Percentiles rank a stretch among this genome's conserved stretches.
phyloP scores from a whole-genome alignment of 2,329 filamentous ascomycete genomes.

The Trichophyton mentagrophytes region DNA sequence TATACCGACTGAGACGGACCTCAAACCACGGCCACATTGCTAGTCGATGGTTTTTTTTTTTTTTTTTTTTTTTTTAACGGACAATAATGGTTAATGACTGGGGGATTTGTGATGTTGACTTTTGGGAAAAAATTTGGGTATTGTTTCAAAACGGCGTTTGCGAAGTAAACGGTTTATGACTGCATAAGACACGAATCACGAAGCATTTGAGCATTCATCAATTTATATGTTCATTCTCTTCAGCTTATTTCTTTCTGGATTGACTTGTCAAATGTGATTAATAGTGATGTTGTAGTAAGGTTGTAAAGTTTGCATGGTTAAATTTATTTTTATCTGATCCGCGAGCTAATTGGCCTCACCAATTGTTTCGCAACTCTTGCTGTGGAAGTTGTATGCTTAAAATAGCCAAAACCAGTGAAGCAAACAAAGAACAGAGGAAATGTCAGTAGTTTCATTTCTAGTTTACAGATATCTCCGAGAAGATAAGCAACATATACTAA shows the following conservation, averaged over 20 bases:
- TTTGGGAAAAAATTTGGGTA: neutral
- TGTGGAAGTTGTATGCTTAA: too few species aligned
- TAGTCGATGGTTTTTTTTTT: neutral
- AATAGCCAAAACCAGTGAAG: neutral
- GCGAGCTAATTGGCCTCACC: too few species aligned
- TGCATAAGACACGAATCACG: neutral
- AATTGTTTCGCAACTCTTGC: too few species aligned
- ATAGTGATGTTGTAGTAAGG: neutral
- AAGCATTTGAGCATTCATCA: neutral
- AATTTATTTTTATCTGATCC: too few species aligned
- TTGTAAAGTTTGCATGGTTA: neutral
- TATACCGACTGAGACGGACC: conserved; percentile 2
- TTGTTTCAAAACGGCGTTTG: neutral
- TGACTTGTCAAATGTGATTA: neutral
- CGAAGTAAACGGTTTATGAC: neutral
- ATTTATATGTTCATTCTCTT: neutral
- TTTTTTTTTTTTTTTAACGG: neutral
- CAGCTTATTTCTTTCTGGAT: neutral
- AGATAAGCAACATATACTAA: neutral
- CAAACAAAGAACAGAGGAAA: neutral
- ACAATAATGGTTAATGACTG: neutral
- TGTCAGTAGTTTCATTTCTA: neutral
- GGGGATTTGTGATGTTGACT: neutral
- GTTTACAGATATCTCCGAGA: neutral
- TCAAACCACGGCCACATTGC: conserved; percentile 8